Percentiles rank a stretch among this genome's conserved stretches.
Conservation (phyloP, 1,284 basidiomycete species). For the Trichosporon faecale region DNA sequence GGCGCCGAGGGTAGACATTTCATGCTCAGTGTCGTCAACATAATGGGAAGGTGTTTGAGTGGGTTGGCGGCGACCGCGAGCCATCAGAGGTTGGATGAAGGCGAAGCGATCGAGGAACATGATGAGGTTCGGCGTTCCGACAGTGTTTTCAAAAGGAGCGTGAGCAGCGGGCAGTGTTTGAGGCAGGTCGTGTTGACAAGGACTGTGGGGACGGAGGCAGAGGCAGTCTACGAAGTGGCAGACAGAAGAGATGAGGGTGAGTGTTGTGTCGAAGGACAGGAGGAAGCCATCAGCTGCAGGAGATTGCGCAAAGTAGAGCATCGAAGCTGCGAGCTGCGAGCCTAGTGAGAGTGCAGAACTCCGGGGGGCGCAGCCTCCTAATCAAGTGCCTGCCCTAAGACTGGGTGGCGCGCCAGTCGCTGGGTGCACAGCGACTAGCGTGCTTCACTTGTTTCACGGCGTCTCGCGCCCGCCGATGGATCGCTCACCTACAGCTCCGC, state of each 20-base stretch:
- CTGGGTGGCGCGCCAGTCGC: too few relatives aligned
- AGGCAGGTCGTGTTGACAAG: background rate
- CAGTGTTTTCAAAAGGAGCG: background rate
- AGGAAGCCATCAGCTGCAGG: background rate
- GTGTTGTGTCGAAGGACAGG: background rate
- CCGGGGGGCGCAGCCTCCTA: too few relatives aligned
- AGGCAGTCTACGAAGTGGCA: background rate
- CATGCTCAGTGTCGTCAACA: background rate
- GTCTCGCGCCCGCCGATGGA: too few relatives aligned
- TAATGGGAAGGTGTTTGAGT: too few relatives aligned
- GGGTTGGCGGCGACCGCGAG: background rate
- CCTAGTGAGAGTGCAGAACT: too few relatives aligned
- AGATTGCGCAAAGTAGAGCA: too few relatives aligned
- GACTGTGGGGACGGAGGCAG: background rate
- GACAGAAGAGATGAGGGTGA: background rate
- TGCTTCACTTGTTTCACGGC: too few relatives aligned
- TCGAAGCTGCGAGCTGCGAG: too few relatives aligned
- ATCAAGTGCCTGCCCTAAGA: too few relatives aligned
- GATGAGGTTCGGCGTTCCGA: background rate
- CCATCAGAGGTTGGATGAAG: background rate
- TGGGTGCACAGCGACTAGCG: too few relatives aligned
- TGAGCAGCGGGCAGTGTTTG: background rate
- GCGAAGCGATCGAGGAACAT: background rate
- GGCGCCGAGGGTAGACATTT: background rate
- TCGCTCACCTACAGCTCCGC: too few relatives aligned